Conservation (phyloP, 441 rosid species). For the Erodium texanum region DNA sequence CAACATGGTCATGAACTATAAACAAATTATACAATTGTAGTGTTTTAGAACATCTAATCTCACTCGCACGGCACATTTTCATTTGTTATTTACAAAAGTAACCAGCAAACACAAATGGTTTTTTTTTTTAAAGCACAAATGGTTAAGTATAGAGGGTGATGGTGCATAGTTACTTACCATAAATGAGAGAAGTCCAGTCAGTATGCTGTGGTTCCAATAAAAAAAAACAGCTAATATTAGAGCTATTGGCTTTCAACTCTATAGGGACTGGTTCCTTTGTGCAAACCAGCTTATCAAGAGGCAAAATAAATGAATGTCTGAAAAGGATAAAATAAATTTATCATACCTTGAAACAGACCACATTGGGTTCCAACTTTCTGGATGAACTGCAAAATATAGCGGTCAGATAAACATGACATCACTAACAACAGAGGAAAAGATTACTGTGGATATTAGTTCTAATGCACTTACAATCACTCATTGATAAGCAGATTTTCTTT, state of each 20-base stretch:
- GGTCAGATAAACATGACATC: neutral
- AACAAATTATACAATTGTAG: neutral
- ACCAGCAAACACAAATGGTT: neutral
- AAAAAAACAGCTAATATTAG: slow-evolving; percentile 13
- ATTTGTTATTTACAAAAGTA: neutral
- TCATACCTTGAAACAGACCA: slow-evolving; percentile 97
- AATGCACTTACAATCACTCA: slow-evolving; percentile 90
- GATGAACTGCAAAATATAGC: slow-evolving; percentile 57
- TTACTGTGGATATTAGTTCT: neutral
- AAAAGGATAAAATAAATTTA: neutral
- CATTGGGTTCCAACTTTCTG: slow-evolving; percentile 99
- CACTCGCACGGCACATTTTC: neutral
- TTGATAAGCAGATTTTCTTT: slow-evolving; percentile 92
- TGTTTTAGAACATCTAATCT: neutral
- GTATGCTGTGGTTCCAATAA: slow-evolving; percentile 57
- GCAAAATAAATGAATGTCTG: slow-evolving; percentile 2
- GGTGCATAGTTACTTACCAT: slow-evolving; percentile 56
- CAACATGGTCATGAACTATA: neutral
- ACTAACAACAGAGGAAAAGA: neutral
- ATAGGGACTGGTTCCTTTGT: neutral
- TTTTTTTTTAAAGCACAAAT: no score
- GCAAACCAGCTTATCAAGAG: neutral
- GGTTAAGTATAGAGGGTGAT: neutral
- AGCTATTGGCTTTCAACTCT: slow-evolving; percentile 6
- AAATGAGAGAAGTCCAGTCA: slow-evolving; percentile 95